These are phyloP conservation scores for Wallacemonas rigidus DNA, from an alignment of 208 protist species.

Conservation along the genomic window DNA sequence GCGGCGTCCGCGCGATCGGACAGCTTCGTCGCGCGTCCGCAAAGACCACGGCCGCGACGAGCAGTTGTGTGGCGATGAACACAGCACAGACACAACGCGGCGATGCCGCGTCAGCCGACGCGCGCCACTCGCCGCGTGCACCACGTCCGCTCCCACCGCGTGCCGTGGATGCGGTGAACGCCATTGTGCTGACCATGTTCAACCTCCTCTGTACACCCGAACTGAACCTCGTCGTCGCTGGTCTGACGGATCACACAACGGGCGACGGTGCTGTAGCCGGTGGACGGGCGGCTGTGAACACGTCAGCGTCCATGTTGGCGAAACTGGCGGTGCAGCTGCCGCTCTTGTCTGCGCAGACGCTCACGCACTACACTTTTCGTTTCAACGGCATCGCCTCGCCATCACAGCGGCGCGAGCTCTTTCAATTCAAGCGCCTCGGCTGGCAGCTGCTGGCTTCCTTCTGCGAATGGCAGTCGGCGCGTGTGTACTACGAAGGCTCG, in stretches of 20 bases:
- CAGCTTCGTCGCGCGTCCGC: slow-evolving; percentile 17
- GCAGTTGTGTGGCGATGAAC: too few species aligned
- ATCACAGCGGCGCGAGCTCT: slow-evolving; percentile 46
- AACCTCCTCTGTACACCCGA: slow-evolving; percentile 73
- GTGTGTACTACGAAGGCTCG: slow-evolving; percentile 24
- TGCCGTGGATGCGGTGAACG: slow-evolving; percentile 65
- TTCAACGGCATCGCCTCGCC: slow-evolving; percentile 64
- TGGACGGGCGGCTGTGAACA: not conserved
- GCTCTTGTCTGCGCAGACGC: slow-evolving; percentile 34
- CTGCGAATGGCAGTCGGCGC: slow-evolving; percentile 63
- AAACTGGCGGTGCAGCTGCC: slow-evolving; percentile 10
- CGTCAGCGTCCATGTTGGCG: not conserved
- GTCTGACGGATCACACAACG: not conserved
- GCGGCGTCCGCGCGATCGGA: slow-evolving; percentile 17
- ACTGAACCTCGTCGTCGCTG: slow-evolving; percentile 27
- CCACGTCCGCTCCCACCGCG: slow-evolving; percentile 23
- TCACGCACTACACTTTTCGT: slow-evolving; percentile 39
- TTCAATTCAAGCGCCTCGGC: slow-evolving; percentile 77
- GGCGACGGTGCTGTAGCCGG: slow-evolving; percentile 9
- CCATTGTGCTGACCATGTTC: slow-evolving; percentile 58
- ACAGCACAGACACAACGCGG: too few species aligned
- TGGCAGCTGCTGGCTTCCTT: slow-evolving; percentile 76
- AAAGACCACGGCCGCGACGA: slow-evolving; percentile 23
- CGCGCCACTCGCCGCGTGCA: not conserved
- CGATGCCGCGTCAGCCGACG: too few species aligned